Conservation (phyloP, 768 basidiomycete species). For the Paxillus rubicundulus region DNA sequence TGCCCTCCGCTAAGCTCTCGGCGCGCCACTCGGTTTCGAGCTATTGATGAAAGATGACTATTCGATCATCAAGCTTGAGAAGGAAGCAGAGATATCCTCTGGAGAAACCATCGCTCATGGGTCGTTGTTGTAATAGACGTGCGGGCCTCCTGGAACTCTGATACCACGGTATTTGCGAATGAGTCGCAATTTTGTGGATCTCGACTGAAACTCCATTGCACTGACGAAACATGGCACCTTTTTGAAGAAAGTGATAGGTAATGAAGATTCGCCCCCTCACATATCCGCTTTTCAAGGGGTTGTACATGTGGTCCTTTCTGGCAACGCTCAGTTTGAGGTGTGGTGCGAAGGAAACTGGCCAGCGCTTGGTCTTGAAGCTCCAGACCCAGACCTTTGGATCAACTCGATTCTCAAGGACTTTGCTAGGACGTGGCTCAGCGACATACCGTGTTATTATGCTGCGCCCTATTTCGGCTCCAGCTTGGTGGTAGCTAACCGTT, state of each 20-base stretch:
- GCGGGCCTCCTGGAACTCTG: neutral
- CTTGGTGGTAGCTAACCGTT: neutral
- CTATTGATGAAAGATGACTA: neutral
- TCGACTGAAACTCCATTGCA: neutral
- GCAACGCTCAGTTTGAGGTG: neutral
- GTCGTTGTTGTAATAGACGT: too few species aligned
- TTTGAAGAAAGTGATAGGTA: neutral
- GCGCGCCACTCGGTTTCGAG: neutral
- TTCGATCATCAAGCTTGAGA: neutral
- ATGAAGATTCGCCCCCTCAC: neutral
- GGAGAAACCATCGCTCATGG: too few species aligned
- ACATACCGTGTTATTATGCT: neutral
- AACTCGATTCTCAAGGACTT: neutral
- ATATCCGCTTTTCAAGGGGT: neutral
- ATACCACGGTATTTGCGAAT: neutral
- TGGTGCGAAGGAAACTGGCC: too few species aligned
- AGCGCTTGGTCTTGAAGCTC: too few species aligned
- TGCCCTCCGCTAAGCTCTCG: neutral
- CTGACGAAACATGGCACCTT: neutral
- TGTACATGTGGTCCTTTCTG: neutral
- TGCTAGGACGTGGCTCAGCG: neutral
- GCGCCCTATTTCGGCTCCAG: neutral
- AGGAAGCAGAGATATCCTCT: neutral
- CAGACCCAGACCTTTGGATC: neutral
- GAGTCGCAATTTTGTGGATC: neutral